A percentile compares a stretch with the other conserved stretches of the same genome.
Evolutionary conservation across 495 filamentous ascomycete genomes (phyloP).

Genomic region (Penicillium lagena): DNA sequence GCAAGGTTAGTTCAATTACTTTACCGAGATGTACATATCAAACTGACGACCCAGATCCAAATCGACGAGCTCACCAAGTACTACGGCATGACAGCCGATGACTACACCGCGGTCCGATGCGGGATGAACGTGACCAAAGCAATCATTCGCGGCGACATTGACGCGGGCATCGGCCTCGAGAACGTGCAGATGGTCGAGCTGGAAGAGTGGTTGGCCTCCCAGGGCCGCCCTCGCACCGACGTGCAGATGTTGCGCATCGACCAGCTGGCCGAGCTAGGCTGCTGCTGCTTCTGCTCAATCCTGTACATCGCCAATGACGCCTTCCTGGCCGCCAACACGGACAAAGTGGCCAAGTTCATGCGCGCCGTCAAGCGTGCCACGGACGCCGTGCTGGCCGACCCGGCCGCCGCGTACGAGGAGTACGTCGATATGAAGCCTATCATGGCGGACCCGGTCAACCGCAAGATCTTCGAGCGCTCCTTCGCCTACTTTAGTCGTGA

Average conservation of each 20-base stretch:
- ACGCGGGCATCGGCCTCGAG: conserved; percentile 66
- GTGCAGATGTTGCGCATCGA: conserved; percentile 72
- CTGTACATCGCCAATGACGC: conserved; percentile 64
- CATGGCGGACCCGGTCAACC: conserved; percentile 58
- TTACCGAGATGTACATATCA: neutral
- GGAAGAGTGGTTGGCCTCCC: conserved; percentile 57
- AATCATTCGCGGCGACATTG: conserved; percentile 58
- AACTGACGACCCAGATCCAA: conserved; percentile 43
- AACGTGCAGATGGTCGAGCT: conserved; percentile 72
- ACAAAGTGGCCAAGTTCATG: conserved; percentile 54
- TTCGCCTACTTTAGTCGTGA: conserved; percentile 67
- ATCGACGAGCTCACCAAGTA: conserved; percentile 68
- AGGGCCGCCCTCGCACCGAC: conserved; percentile 52
- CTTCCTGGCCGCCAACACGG: conserved; percentile 55
- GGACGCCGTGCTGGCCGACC: conserved; percentile 57
- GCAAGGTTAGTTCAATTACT: conserved; percentile 35
- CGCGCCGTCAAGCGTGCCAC: conserved; percentile 59
- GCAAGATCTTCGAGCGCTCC: conserved; percentile 67
- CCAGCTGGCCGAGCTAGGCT: conserved; percentile 63
- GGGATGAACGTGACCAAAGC: conserved; percentile 59
- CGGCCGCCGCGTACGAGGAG: conserved; percentile 50
- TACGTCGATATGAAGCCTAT: conserved; percentile 63
- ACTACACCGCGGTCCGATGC: conserved; percentile 64
- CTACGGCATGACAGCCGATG: conserved; percentile 61
- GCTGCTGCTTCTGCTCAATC: conserved; percentile 72